Conservation (phyloP, 257 asterid genomes). For the Vinca minor region DNA sequence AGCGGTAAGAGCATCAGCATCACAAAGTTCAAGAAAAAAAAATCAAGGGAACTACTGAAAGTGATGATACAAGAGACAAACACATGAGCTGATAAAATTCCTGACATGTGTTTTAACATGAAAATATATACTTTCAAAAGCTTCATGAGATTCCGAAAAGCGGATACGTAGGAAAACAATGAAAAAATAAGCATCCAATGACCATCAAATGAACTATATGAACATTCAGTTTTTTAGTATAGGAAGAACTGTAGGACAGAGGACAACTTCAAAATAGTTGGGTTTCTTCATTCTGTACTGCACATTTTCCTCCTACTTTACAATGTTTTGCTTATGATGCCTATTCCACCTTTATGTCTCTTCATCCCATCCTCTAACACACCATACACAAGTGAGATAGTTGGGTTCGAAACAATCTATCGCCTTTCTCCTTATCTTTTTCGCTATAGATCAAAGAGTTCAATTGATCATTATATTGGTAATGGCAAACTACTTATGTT, state of each 20-base stretch:
- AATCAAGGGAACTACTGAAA: background rate
- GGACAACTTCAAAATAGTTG: background rate
- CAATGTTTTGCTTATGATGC: background rate
- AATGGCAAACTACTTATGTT: background rate
- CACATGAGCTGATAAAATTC: background rate
- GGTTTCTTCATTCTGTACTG: background rate
- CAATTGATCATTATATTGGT: too few species aligned
- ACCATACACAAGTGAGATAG: background rate
- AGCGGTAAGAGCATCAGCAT: conserved; percentile 2
- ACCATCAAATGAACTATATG: background rate
- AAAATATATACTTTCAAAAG: background rate
- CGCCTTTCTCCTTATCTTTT: background rate
- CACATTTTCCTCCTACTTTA: background rate
- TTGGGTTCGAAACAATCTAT: background rate
- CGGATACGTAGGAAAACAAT: background rate
- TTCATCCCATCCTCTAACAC: background rate
- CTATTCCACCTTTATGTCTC: background rate
- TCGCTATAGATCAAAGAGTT: background rate
- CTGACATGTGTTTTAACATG: background rate
- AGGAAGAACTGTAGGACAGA: background rate
- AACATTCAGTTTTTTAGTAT: background rate
- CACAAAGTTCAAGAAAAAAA: background rate
- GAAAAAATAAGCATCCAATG: background rate
- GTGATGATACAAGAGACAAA: background rate
- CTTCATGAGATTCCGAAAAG: too few species aligned